Conservation (phyloP, 306 rosid species). For the Cucumis cinereus region DNA sequence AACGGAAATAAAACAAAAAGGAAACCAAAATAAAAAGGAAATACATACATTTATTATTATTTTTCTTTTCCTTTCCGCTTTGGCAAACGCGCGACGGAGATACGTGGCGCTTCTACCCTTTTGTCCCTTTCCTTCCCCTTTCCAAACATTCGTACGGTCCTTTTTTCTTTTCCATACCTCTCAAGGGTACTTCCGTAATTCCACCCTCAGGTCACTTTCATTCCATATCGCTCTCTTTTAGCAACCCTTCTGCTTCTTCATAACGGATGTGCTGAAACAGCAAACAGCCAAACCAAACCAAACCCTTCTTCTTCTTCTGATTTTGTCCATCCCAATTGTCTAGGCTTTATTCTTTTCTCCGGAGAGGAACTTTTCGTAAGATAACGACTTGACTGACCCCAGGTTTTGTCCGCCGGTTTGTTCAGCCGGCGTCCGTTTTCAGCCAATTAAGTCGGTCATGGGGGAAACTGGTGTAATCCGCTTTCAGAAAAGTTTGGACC, state of each 20-base stretch:
- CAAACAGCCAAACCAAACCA: background rate
- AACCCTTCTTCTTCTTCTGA: background rate
- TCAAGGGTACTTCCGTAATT: background rate
- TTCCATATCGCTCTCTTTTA: background rate
- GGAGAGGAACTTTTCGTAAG: background rate
- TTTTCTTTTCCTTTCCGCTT: background rate
- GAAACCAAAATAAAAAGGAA: background rate
- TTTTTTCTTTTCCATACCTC: background rate
- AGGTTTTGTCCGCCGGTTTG: background rate
- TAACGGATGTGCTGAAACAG: background rate
- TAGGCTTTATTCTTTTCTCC: background rate
- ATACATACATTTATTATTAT: background rate
- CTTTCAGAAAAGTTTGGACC: constrained; percentile 48
- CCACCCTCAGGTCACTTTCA: background rate
- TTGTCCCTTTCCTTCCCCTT: background rate
- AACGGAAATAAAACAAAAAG: background rate
- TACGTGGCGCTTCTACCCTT: background rate
- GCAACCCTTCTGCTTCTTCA: background rate
- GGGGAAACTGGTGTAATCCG: constrained; percentile 44
- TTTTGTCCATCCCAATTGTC: background rate
- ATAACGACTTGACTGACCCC: background rate
- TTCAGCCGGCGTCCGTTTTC: background rate
- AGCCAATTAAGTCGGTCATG: constrained; percentile 14
- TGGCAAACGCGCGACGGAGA: background rate
- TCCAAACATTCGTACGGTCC: background rate